phyloP scores from a whole-genome alignment of 257 asterid species.

The Anisodus tanguticus region DNA sequence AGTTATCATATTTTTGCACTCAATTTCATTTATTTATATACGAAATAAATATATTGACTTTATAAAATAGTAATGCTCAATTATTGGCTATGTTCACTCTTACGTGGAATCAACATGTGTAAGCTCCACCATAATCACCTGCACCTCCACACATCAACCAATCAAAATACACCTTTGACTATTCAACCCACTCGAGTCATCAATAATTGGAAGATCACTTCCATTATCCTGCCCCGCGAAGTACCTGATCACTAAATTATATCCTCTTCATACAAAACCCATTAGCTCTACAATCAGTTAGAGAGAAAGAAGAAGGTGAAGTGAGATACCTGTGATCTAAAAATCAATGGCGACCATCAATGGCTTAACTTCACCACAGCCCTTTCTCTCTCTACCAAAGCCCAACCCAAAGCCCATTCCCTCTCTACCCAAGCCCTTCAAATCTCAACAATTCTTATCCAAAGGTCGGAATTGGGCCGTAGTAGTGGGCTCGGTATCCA shows the following conservation, averaged over 20 bases:
- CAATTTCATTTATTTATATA: not conserved
- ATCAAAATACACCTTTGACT: not conserved
- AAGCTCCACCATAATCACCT: not conserved
- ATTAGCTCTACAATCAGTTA: not conserved
- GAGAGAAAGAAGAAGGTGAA: conserved; percentile 24
- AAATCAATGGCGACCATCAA: conserved; percentile 53
- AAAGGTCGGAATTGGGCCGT: conserved; percentile 35
- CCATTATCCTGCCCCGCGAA: not conserved
- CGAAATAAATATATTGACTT: not conserved
- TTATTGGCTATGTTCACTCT: not conserved
- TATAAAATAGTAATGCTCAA: not conserved
- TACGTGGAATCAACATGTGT: not conserved
- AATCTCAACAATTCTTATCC: conserved; percentile 24
- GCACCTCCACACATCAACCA: not conserved
- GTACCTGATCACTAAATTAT: not conserved
- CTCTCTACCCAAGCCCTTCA: conserved; percentile 32
- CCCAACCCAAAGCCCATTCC: conserved; percentile 44
- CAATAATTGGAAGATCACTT: not conserved
- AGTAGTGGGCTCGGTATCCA: conserved; percentile 42
- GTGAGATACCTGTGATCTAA: not conserved
- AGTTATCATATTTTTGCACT: not conserved
- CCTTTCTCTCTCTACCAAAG: conserved; percentile 54
- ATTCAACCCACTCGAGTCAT: not conserved
- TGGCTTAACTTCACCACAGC: conserved; percentile 43
- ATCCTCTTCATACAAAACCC: conserved; percentile 6